A percentile compares a stretch with the other conserved stretches of the same genome.
Evolutionary conservation across 2,329 filamentous ascomycete genomes (phyloP).

Genomic region (Alternaria angustiovoidea): DNA sequence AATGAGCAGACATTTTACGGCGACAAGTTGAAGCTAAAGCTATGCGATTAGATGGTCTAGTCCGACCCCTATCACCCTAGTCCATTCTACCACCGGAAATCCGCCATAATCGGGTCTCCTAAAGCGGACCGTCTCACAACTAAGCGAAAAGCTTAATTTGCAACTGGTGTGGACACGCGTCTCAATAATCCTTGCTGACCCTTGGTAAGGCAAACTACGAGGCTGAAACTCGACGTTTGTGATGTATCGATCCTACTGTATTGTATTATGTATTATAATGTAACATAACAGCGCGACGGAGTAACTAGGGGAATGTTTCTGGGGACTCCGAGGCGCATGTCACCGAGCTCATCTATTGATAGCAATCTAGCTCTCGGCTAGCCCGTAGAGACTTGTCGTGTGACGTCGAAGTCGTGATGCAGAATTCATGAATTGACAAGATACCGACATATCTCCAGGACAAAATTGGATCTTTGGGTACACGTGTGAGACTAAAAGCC

Average conservation of each 20-base stretch:
- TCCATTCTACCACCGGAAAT: not conserved
- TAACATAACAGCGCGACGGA: not conserved
- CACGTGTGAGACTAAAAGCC: not conserved
- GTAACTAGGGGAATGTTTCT: not conserved
- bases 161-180: not conserved
- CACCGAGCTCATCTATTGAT: not conserved
- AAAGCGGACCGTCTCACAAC: conserved; percentile 3
- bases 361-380: not conserved
- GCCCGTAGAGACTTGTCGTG: not conserved
- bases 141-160: conserved; percentile 15
- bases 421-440: not conserved
- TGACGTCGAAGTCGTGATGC: not conserved
- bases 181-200: conserved; percentile 1
- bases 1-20: no score
- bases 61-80: not conserved
- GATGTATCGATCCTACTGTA: not conserved
- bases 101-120: not conserved
- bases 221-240: conserved; percentile 7
- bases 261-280: not conserved
- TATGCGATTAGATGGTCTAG: not conserved
- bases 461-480: not conserved
- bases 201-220: conserved; percentile 19
- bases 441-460: not conserved
- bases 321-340: not conserved
- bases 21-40: no score